Conservation (phyloP, 2,329 filamentous ascomycete species). For the Colletotrichum spinosum region DNA sequence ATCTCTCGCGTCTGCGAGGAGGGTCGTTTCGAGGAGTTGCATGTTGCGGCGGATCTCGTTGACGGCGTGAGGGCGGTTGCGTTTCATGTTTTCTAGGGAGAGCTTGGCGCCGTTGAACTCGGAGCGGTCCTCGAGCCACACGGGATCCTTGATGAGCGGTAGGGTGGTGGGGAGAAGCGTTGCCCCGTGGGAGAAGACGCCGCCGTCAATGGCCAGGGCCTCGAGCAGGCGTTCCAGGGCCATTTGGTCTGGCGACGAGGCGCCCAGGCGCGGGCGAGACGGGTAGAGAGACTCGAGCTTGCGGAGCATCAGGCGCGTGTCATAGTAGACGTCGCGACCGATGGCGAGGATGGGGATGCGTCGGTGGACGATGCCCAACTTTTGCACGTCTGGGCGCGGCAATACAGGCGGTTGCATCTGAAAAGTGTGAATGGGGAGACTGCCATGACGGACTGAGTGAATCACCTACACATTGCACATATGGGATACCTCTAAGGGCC, state of each 20-base stretch:
- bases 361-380: slow-evolving; percentile 73
- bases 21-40: slow-evolving; percentile 68
- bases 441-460: not conserved
- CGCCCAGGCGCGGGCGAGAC: slow-evolving; percentile 50
- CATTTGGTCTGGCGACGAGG: slow-evolving; percentile 51
- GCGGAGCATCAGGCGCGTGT: slow-evolving; percentile 75
- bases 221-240: slow-evolving; percentile 68
- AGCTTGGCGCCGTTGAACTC: slow-evolving; percentile 49
- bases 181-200: slow-evolving; percentile 65
- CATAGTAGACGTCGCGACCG: slow-evolving; percentile 75
- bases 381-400: slow-evolving; percentile 73
- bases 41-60: slow-evolving; percentile 66
- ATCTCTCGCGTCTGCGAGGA: slow-evolving; percentile 73
- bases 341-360: slow-evolving; percentile 77
- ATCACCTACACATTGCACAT: slow-evolving; percentile 72
- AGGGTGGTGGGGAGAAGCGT: slow-evolving; percentile 68
- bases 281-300: slow-evolving; percentile 72
- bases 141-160: slow-evolving; percentile 65
- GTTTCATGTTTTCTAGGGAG: slow-evolving; percentile 41
- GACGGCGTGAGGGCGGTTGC: slow-evolving; percentile 64
- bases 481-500: slow-evolving; percentile 72
- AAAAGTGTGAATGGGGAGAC: slow-evolving; percentile 4
- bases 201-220: slow-evolving; percentile 65
- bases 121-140: slow-evolving; percentile 69
- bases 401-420: slow-evolving; percentile 74